Base-by-base conservation (phyloP, 208 protist genomes). In the Phytomonas sp. region DNA sequence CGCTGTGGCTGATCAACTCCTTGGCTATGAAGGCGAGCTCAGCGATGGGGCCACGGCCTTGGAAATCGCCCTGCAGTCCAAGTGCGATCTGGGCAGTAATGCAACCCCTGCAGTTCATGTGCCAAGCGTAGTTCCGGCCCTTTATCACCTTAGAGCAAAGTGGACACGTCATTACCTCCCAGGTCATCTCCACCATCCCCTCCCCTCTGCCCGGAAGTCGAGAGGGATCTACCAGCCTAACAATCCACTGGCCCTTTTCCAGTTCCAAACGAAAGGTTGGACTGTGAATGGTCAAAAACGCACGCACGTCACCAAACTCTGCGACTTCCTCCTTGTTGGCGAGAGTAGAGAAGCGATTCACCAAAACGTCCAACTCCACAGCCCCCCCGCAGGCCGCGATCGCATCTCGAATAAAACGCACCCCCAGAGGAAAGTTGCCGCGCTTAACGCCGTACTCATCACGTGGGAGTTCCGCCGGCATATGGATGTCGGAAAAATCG, bases 361-460 rank as follows among this genome's bases (percentile, higher is more conserved):
- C 87, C 23, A 97, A 60, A 32, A 95, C 90, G 67, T 95, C 89
- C 45, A 97, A 71, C 79, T 95, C 91, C 7, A 97, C 76, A 33
- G 90, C 93, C 0, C 93, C 93, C 34, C 91, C 90, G 67, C 90
- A 94, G 37, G 84, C 77, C 23, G 78, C 77, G 40, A 97, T 81
- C 2, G 89, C 93, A 42, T 94, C 81, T 19, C 86, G 84, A n/a
- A 97, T 81, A 63, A 97, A 97, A 33, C 87, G 88, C 36, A 97
- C 93, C 61, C 93, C 93, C 30, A 89, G 72, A 1, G 89, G 89
- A 62, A 93, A 97, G 79, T 94, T 96, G 32, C 87, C 91, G 8
- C 85, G 80, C 72, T 91, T 86, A 30, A 97, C 93, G 33, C 91
- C 93, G 70, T 86, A 88, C 72, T 97, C 91, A 66, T 97, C 93